Percentiles rank a stretch among this genome's conserved stretches.
phyloP scores from a whole-genome alignment of 2,329 filamentous ascomycete species.

The Cladorrhinum sp. region DNA sequence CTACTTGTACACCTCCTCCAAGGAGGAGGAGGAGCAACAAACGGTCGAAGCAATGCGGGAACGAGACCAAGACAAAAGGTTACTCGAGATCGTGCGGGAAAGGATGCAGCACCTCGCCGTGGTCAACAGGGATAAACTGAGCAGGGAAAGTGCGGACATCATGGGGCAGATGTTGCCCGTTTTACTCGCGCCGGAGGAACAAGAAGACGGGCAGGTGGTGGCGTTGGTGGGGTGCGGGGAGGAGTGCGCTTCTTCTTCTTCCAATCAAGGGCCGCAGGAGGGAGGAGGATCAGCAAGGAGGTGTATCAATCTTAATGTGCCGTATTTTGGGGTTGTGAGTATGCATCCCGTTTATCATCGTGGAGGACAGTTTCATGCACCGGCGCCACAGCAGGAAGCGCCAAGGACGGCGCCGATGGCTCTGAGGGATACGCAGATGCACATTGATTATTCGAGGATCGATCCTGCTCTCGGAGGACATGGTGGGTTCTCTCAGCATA shows the following conservation, averaged over 20 bases:
- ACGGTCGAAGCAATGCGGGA: slow-evolving; percentile 16
- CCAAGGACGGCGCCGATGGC: background rate
- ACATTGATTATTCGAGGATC: background rate
- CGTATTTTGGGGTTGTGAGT: slow-evolving; percentile 47
- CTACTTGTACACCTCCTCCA: slow-evolving; percentile 41
- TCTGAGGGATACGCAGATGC: background rate
- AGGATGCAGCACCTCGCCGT: slow-evolving; percentile 40
- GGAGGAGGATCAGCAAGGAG: background rate
- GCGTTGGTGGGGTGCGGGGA: background rate
- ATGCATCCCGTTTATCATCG: slow-evolving; percentile 32
- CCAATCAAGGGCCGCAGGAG: too few relatives aligned
- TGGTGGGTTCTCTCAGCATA: slow-evolving; percentile 12
- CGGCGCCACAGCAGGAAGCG: too few relatives aligned
- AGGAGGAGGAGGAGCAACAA: slow-evolving; percentile 16
- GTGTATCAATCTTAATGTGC: slow-evolving; percentile 41
- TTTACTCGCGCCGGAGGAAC: slow-evolving; percentile 17
- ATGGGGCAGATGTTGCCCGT: slow-evolving; percentile 44
- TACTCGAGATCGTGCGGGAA: slow-evolving; percentile 37
- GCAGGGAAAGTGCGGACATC: slow-evolving; percentile 42
- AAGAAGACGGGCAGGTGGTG: background rate
- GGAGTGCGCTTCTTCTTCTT: too few relatives aligned
- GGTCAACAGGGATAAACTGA: slow-evolving; percentile 41
- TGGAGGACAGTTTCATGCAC: too few relatives aligned
- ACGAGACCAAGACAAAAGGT: slow-evolving; percentile 35
- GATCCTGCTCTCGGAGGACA: background rate